Conservation (phyloP, 2,329 filamentous ascomycete genomes). For the Ceratocystis albifundus region DNA sequence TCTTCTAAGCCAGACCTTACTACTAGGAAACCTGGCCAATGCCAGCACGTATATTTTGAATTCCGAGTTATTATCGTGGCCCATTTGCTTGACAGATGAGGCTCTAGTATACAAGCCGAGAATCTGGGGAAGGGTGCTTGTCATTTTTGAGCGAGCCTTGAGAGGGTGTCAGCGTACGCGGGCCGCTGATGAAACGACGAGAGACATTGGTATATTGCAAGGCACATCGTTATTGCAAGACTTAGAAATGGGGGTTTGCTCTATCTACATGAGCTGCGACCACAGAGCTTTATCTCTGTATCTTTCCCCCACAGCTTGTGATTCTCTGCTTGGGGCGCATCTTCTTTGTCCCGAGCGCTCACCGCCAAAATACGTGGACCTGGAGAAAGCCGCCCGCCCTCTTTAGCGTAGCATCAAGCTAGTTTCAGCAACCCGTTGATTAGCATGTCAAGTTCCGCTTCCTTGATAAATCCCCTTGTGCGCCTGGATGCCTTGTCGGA, state of each 20-base stretch:
- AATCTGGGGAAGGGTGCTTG: slow-evolving; percentile 6
- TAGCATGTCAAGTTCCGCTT: not conserved
- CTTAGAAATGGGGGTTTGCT: too few species aligned
- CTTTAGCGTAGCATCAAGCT: not conserved
- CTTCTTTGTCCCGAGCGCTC: not conserved
- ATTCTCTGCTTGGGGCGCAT: not conserved
- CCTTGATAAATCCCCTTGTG: not conserved
- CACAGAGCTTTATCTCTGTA: not conserved
- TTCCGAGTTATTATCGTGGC: slow-evolving; percentile 13
- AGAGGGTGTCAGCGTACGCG: not conserved
- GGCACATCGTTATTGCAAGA: not conserved
- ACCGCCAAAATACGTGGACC: slow-evolving; percentile 1
- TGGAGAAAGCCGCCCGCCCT: slow-evolving; percentile 1
- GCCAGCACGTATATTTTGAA: not conserved
- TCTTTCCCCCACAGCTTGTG: not conserved
- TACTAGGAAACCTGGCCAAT: not conserved
- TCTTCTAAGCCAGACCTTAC: not conserved
- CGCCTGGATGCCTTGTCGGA: not conserved
- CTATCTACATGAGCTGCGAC: too few species aligned
- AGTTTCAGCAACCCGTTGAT: not conserved
- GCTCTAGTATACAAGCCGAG: slow-evolving; percentile 10
- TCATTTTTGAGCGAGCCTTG: not conserved
- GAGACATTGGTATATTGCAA: not conserved
- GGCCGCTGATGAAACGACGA: not conserved
- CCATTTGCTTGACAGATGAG: not conserved